A percentile compares a stretch with the other conserved stretches of the same genome.
Evolutionary conservation across 345 rosid species (phyloP).

Genomic region (Gossypium bickii): DNA sequence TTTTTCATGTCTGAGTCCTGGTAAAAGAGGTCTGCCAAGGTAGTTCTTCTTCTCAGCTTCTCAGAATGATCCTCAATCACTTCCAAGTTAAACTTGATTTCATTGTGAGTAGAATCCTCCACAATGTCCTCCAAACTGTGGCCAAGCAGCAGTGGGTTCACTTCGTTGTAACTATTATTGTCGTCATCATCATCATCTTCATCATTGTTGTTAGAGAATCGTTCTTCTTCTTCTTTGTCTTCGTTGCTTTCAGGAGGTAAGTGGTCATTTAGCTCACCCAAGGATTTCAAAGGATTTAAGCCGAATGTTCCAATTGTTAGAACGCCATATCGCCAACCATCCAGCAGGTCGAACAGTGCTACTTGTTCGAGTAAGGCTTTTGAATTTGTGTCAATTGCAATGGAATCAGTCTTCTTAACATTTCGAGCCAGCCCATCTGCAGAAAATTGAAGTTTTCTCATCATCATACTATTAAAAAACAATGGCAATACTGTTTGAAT

Average conservation of each 20-base stretch:
- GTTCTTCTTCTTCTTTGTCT: conserved; percentile 23
- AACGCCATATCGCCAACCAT: conserved; percentile 75
- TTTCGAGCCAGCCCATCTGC: conserved; percentile 42
- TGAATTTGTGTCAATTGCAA: conserved; percentile 50
- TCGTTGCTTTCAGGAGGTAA: conserved; percentile 23
- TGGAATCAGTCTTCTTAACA: conserved; percentile 48
- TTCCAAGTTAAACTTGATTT: conserved; percentile 8
- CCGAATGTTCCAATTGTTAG: conserved; percentile 90
- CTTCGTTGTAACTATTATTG: conserved; percentile 37
- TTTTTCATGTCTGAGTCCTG: conserved; percentile 46
- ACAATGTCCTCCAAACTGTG: conserved; percentile 17
- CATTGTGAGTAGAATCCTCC: conserved; percentile 8
- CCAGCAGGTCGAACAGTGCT: conserved; percentile 59
- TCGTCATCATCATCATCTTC: conserved; percentile 23
- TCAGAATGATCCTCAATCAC: conserved; percentile 24
- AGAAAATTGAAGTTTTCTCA: background rate
- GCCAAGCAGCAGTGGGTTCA: conserved; percentile 56
- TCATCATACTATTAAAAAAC: background rate
- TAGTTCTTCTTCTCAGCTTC: conserved; percentile 50
- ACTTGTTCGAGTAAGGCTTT: conserved; percentile 63
- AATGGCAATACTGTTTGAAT: too few relatives aligned
- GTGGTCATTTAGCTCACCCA: conserved; percentile 25
- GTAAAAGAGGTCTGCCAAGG: conserved; percentile 76
- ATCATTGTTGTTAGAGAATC: conserved; percentile 9
- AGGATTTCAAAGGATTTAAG: conserved; percentile 49